Evolutionary conservation across 768 basidiomycete species (phyloP).

Genomic region (Rhizopogon roseolus): DNA sequence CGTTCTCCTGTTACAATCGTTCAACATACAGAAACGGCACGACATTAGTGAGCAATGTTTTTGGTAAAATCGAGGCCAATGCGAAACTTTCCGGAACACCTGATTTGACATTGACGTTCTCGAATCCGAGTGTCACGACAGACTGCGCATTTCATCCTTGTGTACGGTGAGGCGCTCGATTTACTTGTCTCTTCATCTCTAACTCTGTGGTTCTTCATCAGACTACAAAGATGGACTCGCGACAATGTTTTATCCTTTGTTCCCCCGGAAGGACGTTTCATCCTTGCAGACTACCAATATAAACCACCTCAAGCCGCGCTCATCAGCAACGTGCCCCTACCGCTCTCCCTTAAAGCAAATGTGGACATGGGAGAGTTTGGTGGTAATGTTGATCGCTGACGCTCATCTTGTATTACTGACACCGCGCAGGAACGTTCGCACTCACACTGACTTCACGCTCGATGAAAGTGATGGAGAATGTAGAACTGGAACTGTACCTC

Average conservation of each 20-base stretch:
- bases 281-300: slow-evolving; percentile 79
- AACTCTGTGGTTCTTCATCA: slow-evolving; percentile 33
- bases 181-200: slow-evolving; percentile 1
- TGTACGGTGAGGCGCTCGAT: slow-evolving; percentile 57
- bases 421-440: slow-evolving; percentile 49
- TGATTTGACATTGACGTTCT: slow-evolving; percentile 76
- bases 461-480: slow-evolving; percentile 63
- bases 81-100: slow-evolving; percentile 81
- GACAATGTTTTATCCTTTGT: slow-evolving; percentile 83
- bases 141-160: slow-evolving; percentile 92
- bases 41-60: slow-evolving; percentile 60
- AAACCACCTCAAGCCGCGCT: slow-evolving; percentile 29
- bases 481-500: slow-evolving; percentile 67
- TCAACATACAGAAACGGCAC: slow-evolving; percentile 52
- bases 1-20: background rate
- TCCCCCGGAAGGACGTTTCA: slow-evolving; percentile 89
- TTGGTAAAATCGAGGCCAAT: slow-evolving; percentile 76
- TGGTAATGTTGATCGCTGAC: slow-evolving; percentile 11
- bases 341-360: slow-evolving; percentile 46
- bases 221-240: slow-evolving; percentile 74
- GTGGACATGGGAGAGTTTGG: slow-evolving; percentile 25
- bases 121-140: slow-evolving; percentile 64
- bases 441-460: slow-evolving; percentile 61
- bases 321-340: slow-evolving; percentile 46
- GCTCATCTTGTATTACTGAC: background rate